Evolutionary conservation across 1,139 yeast genomes (phyloP).

Genomic region (Casaregolazyma lundiana): DNA sequence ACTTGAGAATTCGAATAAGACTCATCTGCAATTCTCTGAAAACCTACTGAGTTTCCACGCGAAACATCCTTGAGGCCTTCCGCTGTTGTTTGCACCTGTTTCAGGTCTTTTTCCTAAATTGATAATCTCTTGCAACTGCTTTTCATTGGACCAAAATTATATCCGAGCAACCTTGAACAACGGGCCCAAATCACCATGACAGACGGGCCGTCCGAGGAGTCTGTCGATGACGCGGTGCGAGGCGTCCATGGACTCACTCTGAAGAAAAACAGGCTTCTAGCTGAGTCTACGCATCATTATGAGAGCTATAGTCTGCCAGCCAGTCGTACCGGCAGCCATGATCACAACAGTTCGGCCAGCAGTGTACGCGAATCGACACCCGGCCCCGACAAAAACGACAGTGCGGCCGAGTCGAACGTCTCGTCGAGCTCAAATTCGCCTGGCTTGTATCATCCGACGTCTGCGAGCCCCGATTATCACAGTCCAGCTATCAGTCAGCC

Average conservation of each 20-base stretch:
- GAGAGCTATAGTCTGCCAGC: slow-evolving; percentile 33
- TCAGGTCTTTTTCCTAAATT: not conserved
- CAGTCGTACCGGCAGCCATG: slow-evolving; percentile 26
- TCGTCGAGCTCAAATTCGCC: not conserved
- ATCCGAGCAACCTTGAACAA: not conserved
- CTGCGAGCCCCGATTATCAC: not conserved
- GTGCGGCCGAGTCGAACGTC: not conserved
- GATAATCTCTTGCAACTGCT: not conserved
- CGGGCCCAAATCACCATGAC: not conserved
- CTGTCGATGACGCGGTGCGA: not conserved
- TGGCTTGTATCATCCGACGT: not conserved
- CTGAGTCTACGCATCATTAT: slow-evolving; percentile 29
- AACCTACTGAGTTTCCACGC: no score
- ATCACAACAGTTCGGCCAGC: slow-evolving; percentile 9
- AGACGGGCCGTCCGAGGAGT: not conserved
- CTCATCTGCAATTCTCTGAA: no score
- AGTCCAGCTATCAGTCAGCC: not conserved
- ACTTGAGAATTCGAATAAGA: no score
- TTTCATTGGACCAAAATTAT: not conserved
- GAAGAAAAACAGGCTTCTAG: slow-evolving; percentile 27
- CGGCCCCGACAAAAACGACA: slow-evolving; percentile 8
- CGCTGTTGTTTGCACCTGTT: not conserved
- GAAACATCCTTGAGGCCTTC: no score
- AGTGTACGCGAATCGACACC: slow-evolving; percentile 1
- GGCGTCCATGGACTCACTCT: slow-evolving; percentile 14